Conservation (phyloP, 192 early-diverging fungal genomes). For the Backusella tuberculispora region DNA sequence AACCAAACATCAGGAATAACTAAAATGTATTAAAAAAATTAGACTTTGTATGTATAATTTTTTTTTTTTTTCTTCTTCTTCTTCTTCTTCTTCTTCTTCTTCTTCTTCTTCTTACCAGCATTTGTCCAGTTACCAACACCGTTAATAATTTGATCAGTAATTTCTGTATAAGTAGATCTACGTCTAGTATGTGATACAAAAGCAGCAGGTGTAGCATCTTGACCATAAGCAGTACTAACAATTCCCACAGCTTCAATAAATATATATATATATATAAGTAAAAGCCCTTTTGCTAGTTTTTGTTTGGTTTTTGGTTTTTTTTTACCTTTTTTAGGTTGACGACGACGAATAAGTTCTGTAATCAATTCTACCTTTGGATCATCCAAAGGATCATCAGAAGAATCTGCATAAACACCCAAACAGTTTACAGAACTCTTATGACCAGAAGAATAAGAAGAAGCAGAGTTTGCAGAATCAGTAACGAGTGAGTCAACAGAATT, state of each 20-base stretch:
- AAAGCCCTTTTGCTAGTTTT: no score
- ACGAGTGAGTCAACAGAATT: constrained; percentile 65
- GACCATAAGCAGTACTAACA: constrained; percentile 57
- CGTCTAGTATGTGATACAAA: constrained; percentile 61
- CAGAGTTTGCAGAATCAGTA: constrained; percentile 76
- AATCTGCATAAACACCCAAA: constrained; percentile 66
- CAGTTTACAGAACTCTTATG: constrained; percentile 63
- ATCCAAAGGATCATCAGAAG: constrained; percentile 57
- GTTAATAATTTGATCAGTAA: constrained; percentile 62
- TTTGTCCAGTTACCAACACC: constrained; percentile 49
- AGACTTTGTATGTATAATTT: background rate
- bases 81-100: no score
- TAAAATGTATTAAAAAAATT: background rate
- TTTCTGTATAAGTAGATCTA: constrained; percentile 55
- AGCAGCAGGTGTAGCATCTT: constrained; percentile 69
- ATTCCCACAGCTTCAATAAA: constrained; percentile 58
- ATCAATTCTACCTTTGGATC: constrained; percentile 67
- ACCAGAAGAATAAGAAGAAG: constrained; percentile 63
- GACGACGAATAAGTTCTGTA: constrained; percentile 63
- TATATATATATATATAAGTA: no score
- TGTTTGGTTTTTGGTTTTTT: constrained; percentile 20
- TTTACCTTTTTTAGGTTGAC: constrained; percentile 52
- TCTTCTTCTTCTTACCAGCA: constrained; percentile 37
- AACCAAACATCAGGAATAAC: constrained; percentile 64
- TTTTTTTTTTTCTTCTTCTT: background rate